phyloP scores from a whole-genome alignment of 352 stramenopile species.

The Elongisporangium senticosum region DNA sequence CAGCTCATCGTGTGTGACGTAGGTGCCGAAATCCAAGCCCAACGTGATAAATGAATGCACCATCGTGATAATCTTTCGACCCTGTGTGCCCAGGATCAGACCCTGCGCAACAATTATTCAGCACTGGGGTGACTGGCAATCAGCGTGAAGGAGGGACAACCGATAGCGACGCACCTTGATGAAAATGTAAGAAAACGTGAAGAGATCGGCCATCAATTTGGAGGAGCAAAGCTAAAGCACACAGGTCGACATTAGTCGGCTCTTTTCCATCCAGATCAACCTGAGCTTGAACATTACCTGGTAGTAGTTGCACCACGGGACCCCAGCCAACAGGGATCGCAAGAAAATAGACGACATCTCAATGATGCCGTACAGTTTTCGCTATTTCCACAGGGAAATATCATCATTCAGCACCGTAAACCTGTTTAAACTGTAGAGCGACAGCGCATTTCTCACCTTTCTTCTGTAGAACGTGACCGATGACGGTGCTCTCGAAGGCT shows the following conservation, averaged over 20 bases:
- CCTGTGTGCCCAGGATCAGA: constrained; percentile 53
- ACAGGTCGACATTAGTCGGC: neutral
- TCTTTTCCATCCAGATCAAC: neutral
- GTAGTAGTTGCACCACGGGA: constrained; percentile 80
- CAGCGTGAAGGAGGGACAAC: neutral
- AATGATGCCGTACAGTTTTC: constrained; percentile 73
- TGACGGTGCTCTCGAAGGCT: constrained; percentile 19
- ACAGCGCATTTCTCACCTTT: constrained; percentile 41
- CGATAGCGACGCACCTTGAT: constrained; percentile 44
- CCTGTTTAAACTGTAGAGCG: neutral
- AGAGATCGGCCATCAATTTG: constrained; percentile 68
- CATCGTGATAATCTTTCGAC: constrained; percentile 35
- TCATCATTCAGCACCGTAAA: neutral
- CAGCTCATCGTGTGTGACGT: constrained; percentile 56
- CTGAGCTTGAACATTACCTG: constrained; percentile 13
- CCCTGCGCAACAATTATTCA: constrained; percentile 19
- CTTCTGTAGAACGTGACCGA: constrained; percentile 54
- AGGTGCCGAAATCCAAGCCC: constrained; percentile 59
- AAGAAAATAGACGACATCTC: constrained; percentile 70
- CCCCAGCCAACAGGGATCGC: constrained; percentile 42
- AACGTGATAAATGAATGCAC: constrained; percentile 55
- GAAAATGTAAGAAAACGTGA: constrained; percentile 73
- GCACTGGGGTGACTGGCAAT: too few species aligned
- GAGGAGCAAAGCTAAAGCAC: constrained; percentile 40
- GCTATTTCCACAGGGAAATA: constrained; percentile 16